Percentiles rank a stretch among this genome's conserved stretches.
Evolutionary conservation across 371 early-diverging fungal genomes (phyloP).

Genomic region (Amoeboaphelidium protococcarum): DNA sequence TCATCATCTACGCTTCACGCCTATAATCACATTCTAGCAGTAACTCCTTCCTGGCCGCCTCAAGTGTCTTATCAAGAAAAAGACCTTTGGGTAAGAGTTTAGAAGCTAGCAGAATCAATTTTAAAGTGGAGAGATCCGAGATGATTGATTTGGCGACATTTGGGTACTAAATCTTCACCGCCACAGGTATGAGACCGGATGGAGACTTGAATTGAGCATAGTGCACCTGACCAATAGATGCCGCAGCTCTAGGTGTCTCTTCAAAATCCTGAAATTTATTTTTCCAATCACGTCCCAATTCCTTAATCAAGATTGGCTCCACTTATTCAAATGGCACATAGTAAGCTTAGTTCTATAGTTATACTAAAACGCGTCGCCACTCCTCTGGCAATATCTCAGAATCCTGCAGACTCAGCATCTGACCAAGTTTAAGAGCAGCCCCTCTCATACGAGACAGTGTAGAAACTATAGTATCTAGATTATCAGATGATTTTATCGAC

Average conservation of each 20-base stretch:
- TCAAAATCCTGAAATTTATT: conserved; percentile 34
- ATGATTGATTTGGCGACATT: conserved; percentile 69
- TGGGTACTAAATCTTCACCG: conserved; percentile 89
- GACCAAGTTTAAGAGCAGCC: conserved; percentile 87
- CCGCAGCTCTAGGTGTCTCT: conserved; percentile 63
- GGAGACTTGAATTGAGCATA: conserved; percentile 25
- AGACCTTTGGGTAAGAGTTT: conserved; percentile 69
- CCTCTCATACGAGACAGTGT: conserved; percentile 83
- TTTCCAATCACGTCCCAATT: conserved; percentile 53
- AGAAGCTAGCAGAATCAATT: conserved; percentile 43
- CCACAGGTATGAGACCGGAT: too few relatives aligned
- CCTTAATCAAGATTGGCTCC: conserved; percentile 35
- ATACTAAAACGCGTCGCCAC: conserved; percentile 44
- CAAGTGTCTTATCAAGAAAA: conserved; percentile 82
- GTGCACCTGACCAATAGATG: conserved; percentile 91
- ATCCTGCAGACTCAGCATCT: conserved; percentile 87
- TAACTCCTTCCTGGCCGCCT: conserved; percentile 66
- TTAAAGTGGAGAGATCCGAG: conserved; percentile 56
- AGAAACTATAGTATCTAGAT: too few relatives aligned
- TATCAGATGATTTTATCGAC: too few relatives aligned
- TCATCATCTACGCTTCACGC: conserved; percentile 54
- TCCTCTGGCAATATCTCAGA: conserved; percentile 37
- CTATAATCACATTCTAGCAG: conserved; percentile 78
- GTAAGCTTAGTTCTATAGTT: conserved; percentile 81
- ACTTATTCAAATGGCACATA: conserved; percentile 76